Percentiles rank a stretch among this genome's conserved stretches.
Evolutionary conservation across 2,329 filamentous ascomycete species (phyloP).

Genomic region (Neurospora crassa): DNA sequence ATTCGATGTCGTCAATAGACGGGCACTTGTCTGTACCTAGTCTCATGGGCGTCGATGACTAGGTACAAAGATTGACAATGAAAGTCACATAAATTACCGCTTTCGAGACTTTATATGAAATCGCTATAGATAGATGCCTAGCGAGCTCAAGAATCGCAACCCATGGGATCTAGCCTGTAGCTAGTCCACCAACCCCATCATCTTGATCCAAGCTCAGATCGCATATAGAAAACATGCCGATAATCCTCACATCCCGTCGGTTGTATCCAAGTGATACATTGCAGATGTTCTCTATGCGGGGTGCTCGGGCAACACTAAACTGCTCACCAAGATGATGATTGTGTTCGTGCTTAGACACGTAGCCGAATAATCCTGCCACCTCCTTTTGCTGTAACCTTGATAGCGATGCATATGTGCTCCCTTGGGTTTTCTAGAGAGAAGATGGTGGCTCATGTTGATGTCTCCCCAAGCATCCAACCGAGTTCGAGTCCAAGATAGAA

Average conservation of each 20-base stretch:
- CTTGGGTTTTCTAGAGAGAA: neutral
- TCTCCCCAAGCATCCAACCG: neutral
- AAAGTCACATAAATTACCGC: neutral
- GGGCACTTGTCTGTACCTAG: slow-evolving; percentile 23
- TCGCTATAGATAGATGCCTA: too few species aligned
- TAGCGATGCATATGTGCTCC: neutral
- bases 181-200: neutral
- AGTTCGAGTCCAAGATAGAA: neutral
- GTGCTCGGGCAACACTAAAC: neutral
- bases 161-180: neutral
- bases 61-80: neutral
- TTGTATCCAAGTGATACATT: neutral
- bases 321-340: neutral
- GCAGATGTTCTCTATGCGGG: neutral
- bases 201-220: neutral
- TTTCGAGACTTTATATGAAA: neutral
- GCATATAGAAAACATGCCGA: neutral
- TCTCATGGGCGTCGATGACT: slow-evolving; percentile 13
- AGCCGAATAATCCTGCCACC: neutral
- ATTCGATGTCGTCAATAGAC: slow-evolving; percentile 29
- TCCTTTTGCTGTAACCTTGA: neutral
- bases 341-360: neutral
- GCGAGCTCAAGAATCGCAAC: neutral
- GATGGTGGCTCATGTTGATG: neutral
- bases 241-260: neutral